Evolutionary conservation across 148 eudicot genomes (phyloP), one percentile per base, ranked within the genome.

Genomic region (Camellia lanceoleosa): DNA sequence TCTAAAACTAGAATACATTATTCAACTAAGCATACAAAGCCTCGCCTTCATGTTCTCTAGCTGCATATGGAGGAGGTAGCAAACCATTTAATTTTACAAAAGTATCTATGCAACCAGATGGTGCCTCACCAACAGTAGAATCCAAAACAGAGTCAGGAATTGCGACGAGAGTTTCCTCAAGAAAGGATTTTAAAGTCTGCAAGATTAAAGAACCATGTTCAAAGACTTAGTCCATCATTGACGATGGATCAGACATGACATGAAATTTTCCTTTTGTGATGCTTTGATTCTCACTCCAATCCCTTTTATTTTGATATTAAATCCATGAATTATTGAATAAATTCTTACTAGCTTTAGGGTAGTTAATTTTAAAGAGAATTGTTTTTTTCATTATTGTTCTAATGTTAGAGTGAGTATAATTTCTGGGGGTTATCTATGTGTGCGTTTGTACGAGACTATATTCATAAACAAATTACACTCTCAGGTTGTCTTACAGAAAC

Each of bases 101-200:
- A 11, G 80, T 86, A 79, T 90, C 91, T 23, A 84, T 86, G 56
- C 81, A 83, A 65, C 85, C 83, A 15, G 86, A 79, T 1, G 87
- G 84, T 15, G 80, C 83, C 85, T 81, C 87, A 3, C 82, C 89
- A 63, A 89, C 72, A 20, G 92, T 87, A 84, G 92, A 83, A 87
- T 95, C 98, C 87, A 95, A 82, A 12, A 95, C 94, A n/a, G 81
- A 83, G 82, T 95, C 98, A 6, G 98, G 96, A 78, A 95, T 84
- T 12, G 86, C 93, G 13, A 56, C 86, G 46, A 95, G 71, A 46
- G 96, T 93, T 83, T 93, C 96, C 42, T 95, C 97, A 19, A 95
- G 79, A 54, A 95, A 71, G 71, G 93, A 82, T 87, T 88, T 90
- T 13, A 95, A 61, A 5, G 97, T 92, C 97, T 95, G 89, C 88